Evolutionary conservation across 2,329 filamentous ascomycete genomes (phyloP), one percentile per base, ranked within the genome.

Genomic region (Verticillium nubilum): DNA sequence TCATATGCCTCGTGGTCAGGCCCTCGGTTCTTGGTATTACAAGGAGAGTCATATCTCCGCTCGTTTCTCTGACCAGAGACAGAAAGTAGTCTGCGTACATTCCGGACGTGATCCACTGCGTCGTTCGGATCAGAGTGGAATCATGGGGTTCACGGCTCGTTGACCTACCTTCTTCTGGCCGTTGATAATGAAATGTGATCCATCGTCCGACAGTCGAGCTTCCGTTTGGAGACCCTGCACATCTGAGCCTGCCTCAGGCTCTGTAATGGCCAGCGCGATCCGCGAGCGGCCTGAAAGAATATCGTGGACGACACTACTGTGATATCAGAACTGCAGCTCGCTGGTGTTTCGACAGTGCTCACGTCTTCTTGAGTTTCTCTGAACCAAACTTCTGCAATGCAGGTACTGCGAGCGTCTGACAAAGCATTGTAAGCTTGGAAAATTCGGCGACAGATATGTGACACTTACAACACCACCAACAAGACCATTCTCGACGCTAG

Each of bases 71-170:
- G 7, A 61, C 84, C 25, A 84, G 81, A 1, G 83, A 84, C 63
- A 81, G 79, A 67, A 83, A 83, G 59, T 84, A 77, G 26, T 84
- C 80, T 73, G 78, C 83, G 52, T 71, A 74, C 10, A 82, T 78
- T 31, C 76, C 81, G 53, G 83, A 83, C 1, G 85, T 87, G 61
- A 87, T 87, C 83, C 83, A 86, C 68, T 86, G 27, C 12, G 6
- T 25, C 13, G 6, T 6, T 9, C 12, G n/a, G 12, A 19, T 47
- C 9, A 47, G 37, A 19, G 7, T 4, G 35, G 17, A n/a, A 7
- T 6, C 35, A 7, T 31, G 5, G 17, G 35, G 7, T n/a, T 7
- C 7, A 37, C 15, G 35, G 17, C 15, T 42, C n/a, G 15, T 19
- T 33, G 28, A 17, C 27, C 9, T 42, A 54, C 63, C 59, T 76